A percentile compares a stretch with the other conserved stretches of the same genome.
These are phyloP conservation scores for Coemansia sp. DNA, from an alignment of 192 early-diverging fungal species.

Conservation along the genomic window DNA sequence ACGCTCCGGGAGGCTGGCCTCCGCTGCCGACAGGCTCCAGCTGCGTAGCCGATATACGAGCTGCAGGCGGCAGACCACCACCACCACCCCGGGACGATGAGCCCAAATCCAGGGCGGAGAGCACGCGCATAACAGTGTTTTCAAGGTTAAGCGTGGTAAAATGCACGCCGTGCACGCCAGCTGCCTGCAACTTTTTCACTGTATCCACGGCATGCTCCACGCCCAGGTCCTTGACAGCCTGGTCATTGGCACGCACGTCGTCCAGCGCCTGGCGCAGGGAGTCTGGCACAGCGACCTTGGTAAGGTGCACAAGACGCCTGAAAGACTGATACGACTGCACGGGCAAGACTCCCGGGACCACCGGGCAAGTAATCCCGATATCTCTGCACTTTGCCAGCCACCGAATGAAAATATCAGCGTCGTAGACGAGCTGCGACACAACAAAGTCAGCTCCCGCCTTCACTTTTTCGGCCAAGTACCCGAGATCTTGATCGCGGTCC, in stretches of 20 bases:
- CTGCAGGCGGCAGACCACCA: too few species aligned
- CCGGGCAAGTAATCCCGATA: constrained; percentile 74
- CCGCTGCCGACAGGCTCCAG: constrained; percentile 1
- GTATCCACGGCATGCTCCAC: constrained; percentile 80
- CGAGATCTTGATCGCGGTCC: constrained; percentile 65
- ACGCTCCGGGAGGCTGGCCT: constrained; percentile 23
- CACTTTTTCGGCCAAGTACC: constrained; percentile 82
- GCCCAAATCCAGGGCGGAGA: constrained; percentile 64
- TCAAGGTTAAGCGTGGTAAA: constrained; percentile 97
- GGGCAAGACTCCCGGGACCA: constrained; percentile 94
- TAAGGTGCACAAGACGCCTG: constrained; percentile 83
- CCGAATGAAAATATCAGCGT: constrained; percentile 72
- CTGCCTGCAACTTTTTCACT: constrained; percentile 63
- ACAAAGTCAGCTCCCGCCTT: constrained; percentile 94
- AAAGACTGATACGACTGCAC: constrained; percentile 94
- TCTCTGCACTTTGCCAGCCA: constrained; percentile 79
- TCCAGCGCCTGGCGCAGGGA: constrained; percentile 76
- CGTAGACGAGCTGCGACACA: constrained; percentile 96
- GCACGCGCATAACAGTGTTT: constrained; percentile 76
- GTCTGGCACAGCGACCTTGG: constrained; percentile 84
- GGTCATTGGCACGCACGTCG: constrained; percentile 93
- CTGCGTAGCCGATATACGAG: neutral
- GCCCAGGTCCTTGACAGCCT: constrained; percentile 94
- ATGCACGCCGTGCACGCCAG: constrained; percentile 77
- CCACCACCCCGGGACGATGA: neutral